Percentiles rank a stretch among this genome's conserved stretches.
Evolutionary conservation across 169 alveolate species (phyloP).

Genomic region (Miamiensis avidus): DNA sequence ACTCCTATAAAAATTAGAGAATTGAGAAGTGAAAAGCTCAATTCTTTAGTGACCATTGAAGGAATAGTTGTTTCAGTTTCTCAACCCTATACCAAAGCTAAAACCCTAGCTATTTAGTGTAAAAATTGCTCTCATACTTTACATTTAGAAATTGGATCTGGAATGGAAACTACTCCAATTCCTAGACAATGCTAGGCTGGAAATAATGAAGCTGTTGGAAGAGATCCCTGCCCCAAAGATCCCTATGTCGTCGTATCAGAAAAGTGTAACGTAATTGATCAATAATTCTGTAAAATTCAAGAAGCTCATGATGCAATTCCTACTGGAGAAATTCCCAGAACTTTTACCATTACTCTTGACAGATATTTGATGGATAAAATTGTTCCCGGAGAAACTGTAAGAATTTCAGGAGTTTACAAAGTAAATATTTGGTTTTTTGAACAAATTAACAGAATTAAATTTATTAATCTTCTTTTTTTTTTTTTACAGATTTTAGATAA

Average conservation of each 20-base stretch:
- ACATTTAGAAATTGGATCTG: neutral
- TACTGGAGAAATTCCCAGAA: conserved; percentile 94
- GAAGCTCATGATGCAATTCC: conserved; percentile 99
- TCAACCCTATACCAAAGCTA: neutral
- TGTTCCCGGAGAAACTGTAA: conserved; percentile 98
- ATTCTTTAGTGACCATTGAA: neutral
- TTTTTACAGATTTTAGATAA: neutral
- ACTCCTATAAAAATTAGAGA: neutral
- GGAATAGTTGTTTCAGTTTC: neutral
- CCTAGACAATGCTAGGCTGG: conserved; percentile 56
- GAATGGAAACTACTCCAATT: neutral
- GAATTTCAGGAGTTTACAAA: conserved; percentile 92
- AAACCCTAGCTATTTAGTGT: neutral
- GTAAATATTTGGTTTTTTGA: conserved; percentile 51
- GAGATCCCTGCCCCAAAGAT: conserved; percentile 87
- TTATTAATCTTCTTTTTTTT: too few species aligned
- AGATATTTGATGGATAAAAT: conserved; percentile 93
- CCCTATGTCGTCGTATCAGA: conserved; percentile 94
- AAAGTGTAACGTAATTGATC: conserved; percentile 95
- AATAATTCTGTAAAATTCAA: conserved; percentile 95
- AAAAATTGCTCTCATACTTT: neutral
- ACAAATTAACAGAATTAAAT: neutral
- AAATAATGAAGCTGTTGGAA: conserved; percentile 72
- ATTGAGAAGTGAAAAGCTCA: neutral
- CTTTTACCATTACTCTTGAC: conserved; percentile 89